phyloP scores from a whole-genome alignment of 345 rosid genomes.

The Hypericum perforatum region DNA sequence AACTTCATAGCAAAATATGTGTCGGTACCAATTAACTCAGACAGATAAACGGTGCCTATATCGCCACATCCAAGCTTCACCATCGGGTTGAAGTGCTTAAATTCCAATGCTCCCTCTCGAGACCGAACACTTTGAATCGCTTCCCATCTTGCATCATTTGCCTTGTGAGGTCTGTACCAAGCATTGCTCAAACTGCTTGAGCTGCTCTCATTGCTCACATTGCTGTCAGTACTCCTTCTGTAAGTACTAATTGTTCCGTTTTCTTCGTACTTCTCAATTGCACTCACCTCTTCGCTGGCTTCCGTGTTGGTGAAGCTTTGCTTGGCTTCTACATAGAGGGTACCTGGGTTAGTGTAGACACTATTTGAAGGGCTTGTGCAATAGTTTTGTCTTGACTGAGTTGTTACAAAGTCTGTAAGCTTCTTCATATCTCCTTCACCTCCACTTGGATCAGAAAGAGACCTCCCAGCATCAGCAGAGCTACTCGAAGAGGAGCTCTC shows the following conservation, averaged over 20 bases:
- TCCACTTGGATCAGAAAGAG: slow-evolving; percentile 21
- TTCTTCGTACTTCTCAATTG: slow-evolving; percentile 31
- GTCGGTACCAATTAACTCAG: slow-evolving; percentile 68
- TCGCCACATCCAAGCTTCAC: slow-evolving; percentile 70
- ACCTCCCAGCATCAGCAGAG: slow-evolving; percentile 31
- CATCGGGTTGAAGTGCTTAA: slow-evolving; percentile 53
- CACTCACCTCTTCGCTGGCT: slow-evolving; percentile 55
- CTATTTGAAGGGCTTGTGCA: slow-evolving; percentile 59
- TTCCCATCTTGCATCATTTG: slow-evolving; percentile 82
- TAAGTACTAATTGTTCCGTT: slow-evolving; percentile 33
- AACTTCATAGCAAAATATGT: slow-evolving; percentile 70
- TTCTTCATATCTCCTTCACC: slow-evolving; percentile 28
- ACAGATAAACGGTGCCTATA: slow-evolving; percentile 70
- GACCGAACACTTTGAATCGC: slow-evolving; percentile 60
- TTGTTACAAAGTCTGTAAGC: slow-evolving; percentile 20
- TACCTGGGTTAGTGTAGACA: slow-evolving; percentile 29
- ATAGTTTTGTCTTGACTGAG: slow-evolving; percentile 33
- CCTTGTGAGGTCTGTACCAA: slow-evolving; percentile 70
- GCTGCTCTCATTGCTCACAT: slow-evolving; percentile 88
- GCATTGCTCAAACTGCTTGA: slow-evolving; percentile 58
- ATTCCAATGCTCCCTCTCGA: slow-evolving; percentile 37
- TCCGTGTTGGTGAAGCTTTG: slow-evolving; percentile 70
- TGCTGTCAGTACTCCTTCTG: slow-evolving; percentile 83
- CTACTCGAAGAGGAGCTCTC: slow-evolving; percentile 29
- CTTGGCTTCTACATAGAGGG: slow-evolving; percentile 51